These are phyloP conservation scores for Casuarina glauca DNA, from an alignment of 306 rosid genomes.

Conservation along the genomic window DNA sequence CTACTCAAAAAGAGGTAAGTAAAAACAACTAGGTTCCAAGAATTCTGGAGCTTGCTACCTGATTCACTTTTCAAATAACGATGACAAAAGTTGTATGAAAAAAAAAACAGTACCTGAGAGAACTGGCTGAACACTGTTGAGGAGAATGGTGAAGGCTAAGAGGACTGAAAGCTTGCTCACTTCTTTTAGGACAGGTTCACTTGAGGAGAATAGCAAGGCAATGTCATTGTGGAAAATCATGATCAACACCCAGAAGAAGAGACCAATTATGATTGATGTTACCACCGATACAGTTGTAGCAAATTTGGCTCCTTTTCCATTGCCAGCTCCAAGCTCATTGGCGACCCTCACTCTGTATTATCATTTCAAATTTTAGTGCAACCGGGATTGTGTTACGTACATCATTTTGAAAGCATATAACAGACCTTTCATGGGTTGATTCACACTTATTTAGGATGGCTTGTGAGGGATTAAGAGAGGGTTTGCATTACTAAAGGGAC, in stretches of 20 bases:
- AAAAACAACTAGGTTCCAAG: too few relatives aligned
- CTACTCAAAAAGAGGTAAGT: conserved; percentile 19
- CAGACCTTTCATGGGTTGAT: too few relatives aligned
- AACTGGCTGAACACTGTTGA: conserved; percentile 80
- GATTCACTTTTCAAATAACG: background rate
- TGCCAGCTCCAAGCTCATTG: conserved; percentile 87
- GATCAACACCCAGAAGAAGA: conserved; percentile 59
- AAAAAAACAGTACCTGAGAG: conserved; percentile 50
- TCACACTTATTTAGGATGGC: too few relatives aligned
- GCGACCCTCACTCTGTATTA: conserved; percentile 78
- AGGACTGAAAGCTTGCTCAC: conserved; percentile 57
- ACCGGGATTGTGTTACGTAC: too few relatives aligned
- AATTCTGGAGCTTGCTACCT: too few relatives aligned
- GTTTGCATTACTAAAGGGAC: too few relatives aligned
- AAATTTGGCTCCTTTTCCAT: conserved; percentile 73
- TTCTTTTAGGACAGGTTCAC: conserved; percentile 54
- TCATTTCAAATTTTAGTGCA: background rate
- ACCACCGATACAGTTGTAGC: conserved; percentile 65
- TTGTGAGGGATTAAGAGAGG: too few relatives aligned
- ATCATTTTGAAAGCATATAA: too few relatives aligned
- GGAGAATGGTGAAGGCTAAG: conserved; percentile 66
- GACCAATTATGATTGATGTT: conserved; percentile 58
- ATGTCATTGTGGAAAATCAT: conserved; percentile 45
- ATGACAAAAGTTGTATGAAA: background rate
- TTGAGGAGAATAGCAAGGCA: conserved; percentile 55